phyloP scores from a whole-genome alignment of 139 green algal genomes.

The Astrephomene gubernaculifera region DNA sequence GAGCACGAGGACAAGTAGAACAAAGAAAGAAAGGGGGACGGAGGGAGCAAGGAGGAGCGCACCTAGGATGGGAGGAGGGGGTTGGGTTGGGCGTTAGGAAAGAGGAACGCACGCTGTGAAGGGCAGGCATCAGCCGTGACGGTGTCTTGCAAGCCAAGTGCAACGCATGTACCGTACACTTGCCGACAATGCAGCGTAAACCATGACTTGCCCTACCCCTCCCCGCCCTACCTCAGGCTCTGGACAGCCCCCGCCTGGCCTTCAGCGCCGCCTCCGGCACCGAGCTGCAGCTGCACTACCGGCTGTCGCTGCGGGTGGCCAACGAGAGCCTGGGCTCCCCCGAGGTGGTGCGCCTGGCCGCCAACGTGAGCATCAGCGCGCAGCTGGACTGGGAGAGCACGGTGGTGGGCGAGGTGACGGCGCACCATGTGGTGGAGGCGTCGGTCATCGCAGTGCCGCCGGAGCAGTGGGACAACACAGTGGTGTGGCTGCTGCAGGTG shows the following conservation, averaged over 20 bases:
- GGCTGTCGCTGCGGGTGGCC: conserved; percentile 18
- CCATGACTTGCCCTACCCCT: no score
- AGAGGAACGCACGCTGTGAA: no score
- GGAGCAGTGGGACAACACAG: conserved; percentile 46
- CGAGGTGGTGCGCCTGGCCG: conserved; percentile 38
- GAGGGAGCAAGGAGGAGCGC: no score
- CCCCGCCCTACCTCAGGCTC: background rate
- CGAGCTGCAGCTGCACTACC: no score
- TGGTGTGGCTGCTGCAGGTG: conserved; percentile 33
- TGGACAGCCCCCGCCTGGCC: conserved; percentile 24
- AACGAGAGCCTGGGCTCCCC: conserved; percentile 54
- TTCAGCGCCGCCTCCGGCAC: conserved; percentile 22
- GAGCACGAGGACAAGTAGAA: no score
- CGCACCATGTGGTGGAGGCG: conserved; percentile 50
- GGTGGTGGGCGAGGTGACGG: conserved; percentile 36
- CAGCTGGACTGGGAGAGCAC: conserved; percentile 48
- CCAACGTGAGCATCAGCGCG: conserved; percentile 41
- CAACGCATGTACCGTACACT: no score
- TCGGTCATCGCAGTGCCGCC: conserved; percentile 40
- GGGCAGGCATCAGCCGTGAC: no score
- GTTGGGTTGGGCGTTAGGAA: no score
- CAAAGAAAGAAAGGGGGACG: no score
- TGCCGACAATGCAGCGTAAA: no score
- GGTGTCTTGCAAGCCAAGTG: no score
- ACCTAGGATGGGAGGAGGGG: no score